Evolutionary conservation across 2,329 filamentous ascomycete species (phyloP).

Genomic region (Alternaria ventricosa): DNA sequence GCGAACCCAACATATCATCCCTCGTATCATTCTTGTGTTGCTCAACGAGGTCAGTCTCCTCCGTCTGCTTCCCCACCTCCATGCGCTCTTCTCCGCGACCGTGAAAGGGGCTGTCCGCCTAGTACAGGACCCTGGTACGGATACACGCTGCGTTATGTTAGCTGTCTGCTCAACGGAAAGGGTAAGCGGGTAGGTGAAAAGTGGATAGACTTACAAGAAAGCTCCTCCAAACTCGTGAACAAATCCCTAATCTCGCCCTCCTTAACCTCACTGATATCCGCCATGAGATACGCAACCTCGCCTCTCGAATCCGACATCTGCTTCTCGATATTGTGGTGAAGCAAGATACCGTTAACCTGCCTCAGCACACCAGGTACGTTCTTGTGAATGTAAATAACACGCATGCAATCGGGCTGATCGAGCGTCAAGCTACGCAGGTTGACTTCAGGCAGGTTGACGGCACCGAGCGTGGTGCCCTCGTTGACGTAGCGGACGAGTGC

Average conservation of each 20-base stretch:
- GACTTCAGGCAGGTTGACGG: slow-evolving; percentile 97
- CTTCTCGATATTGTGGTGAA: slow-evolving; percentile 97
- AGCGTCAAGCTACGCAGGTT: slow-evolving; percentile 86
- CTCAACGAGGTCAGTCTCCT: background rate
- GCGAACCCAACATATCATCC: slow-evolving; percentile 4
- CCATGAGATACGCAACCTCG: slow-evolving; percentile 96
- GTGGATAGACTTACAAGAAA: slow-evolving; percentile 71
- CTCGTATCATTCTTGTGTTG: background rate
- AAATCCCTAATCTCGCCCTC: slow-evolving; percentile 83
- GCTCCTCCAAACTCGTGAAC: slow-evolving; percentile 78
- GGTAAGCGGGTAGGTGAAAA: no score
- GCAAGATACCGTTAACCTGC: slow-evolving; percentile 93
- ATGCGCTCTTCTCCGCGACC: background rate
- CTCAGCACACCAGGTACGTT: slow-evolving; percentile 95
- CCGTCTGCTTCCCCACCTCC: background rate
- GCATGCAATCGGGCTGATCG: slow-evolving; percentile 87
- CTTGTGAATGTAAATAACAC: slow-evolving; percentile 95
- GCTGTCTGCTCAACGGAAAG: background rate
- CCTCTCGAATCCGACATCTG: slow-evolving; percentile 96
- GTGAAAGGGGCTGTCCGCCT: slow-evolving; percentile 1
- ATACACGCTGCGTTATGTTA: slow-evolving; percentile 43
- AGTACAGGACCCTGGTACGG: slow-evolving; percentile 57
- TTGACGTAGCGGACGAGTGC: slow-evolving; percentile 94
- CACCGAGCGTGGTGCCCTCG: slow-evolving; percentile 86
- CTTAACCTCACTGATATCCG: slow-evolving; percentile 89